Evolutionary conservation across 2,329 filamentous ascomycete species (phyloP).

Genomic region (Sporothrix variecibatus): DNA sequence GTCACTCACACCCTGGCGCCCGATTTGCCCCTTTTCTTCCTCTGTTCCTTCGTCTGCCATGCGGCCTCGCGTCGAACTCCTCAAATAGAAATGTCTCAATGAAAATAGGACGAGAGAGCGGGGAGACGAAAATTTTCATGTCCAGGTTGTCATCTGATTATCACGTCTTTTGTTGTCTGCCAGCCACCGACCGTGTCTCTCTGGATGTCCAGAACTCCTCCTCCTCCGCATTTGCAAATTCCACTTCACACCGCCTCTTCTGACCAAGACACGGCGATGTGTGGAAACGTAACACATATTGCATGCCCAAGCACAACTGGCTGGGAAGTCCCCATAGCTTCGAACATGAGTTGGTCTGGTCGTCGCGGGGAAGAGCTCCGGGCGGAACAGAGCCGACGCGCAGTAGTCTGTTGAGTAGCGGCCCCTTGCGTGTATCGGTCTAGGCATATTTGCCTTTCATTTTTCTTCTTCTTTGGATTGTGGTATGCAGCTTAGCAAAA

Average conservation of each 20-base stretch:
- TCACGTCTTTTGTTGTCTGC: not conserved
- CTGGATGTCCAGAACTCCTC: not conserved
- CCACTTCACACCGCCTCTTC: slow-evolving; percentile 25
- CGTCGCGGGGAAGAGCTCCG: slow-evolving; percentile 26
- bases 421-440: slow-evolving; percentile 1
- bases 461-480: not conserved
- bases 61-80: slow-evolving; percentile 6
- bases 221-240: not conserved
- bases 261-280: slow-evolving; percentile 3
- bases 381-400: slow-evolving; percentile 14
- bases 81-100: not conserved
- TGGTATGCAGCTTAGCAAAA: not conserved
- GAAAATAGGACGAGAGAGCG: not conserved
- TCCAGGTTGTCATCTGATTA: not conserved
- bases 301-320: slow-evolving; percentile 11
- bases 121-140: not conserved
- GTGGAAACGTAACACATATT: slow-evolving; percentile 21
- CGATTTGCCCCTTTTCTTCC: not conserved
- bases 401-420: not conserved
- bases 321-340: not conserved
- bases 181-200: not conserved
- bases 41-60: not conserved
- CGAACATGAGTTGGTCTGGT: not conserved
- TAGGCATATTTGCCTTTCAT: not conserved
- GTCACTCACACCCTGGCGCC: not conserved